phyloP scores from a whole-genome alignment of 2,329 filamentous ascomycete species.

The Xylaria digitata region DNA sequence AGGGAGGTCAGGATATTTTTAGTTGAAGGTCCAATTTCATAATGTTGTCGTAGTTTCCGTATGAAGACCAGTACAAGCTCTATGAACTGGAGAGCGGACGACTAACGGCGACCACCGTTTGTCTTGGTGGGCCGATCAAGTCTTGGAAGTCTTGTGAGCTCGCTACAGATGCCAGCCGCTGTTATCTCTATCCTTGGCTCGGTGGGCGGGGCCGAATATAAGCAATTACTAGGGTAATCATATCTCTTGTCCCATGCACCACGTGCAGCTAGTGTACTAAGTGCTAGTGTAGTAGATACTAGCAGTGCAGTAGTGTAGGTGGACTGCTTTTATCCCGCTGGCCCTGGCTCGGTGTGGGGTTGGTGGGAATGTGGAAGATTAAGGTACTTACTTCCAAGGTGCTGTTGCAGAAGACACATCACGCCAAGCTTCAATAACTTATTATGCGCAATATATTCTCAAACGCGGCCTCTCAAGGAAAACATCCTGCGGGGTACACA shows the following conservation, averaged over 20 bases:
- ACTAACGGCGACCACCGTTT: slow-evolving; percentile 11
- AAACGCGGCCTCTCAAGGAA: neutral
- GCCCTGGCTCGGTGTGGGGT: neutral
- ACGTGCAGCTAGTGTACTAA: neutral
- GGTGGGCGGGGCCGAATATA: slow-evolving; percentile 13
- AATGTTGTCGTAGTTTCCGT: neutral
- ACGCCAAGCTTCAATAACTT: neutral
- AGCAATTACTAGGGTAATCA: slow-evolving; percentile 8
- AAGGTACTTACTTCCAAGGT: neutral
- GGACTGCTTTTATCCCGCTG: neutral
- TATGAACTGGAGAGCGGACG: neutral
- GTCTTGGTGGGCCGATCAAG: neutral
- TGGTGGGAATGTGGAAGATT: slow-evolving; percentile 3
- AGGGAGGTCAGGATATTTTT: neutral
- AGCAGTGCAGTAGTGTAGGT: neutral
- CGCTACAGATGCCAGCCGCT: slow-evolving; percentile 15
- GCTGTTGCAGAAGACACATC: slow-evolving; percentile 7
- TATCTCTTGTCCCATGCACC: slow-evolving; percentile 24
- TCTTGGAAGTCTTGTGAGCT: slow-evolving; percentile 11
- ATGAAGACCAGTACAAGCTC: slow-evolving; percentile 5
- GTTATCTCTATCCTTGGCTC: slow-evolving; percentile 28
- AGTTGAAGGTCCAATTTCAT: neutral
- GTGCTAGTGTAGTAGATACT: no score
- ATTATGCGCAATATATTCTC: neutral
- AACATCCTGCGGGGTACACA: neutral